phyloP scores from a whole-genome alignment of 257 asterid species.

The Jaltomata sinuosa region DNA sequence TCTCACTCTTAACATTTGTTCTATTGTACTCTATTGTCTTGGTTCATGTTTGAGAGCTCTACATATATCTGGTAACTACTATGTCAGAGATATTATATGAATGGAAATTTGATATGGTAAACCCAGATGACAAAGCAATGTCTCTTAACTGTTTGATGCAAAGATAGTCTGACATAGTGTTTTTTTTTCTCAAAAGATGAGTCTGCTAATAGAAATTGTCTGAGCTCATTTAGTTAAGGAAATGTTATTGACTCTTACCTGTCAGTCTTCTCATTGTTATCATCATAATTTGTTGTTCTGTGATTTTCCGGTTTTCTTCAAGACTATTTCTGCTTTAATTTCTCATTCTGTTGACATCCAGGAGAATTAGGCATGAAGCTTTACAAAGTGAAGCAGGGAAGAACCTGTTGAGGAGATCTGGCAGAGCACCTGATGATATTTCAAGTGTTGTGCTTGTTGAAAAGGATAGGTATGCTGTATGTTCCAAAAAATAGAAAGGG shows the following conservation, averaged over 20 bases:
- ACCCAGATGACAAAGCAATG: background rate
- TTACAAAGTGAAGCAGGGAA: slow-evolving; percentile 87
- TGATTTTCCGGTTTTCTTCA: background rate
- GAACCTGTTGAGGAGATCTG: slow-evolving; percentile 77
- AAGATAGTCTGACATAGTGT: background rate
- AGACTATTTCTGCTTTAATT: background rate
- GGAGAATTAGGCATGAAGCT: slow-evolving; percentile 83
- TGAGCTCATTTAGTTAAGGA: background rate
- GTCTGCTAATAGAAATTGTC: background rate
- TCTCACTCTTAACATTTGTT: background rate
- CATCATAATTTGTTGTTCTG: background rate
- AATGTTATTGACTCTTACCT: background rate
- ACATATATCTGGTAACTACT: background rate
- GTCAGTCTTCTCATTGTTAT: background rate
- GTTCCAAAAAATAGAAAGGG: background rate
- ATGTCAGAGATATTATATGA: background rate
- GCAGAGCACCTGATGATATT: slow-evolving; percentile 92
- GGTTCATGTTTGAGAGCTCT: background rate
- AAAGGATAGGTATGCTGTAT: slow-evolving; percentile 47
- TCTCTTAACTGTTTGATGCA: background rate
- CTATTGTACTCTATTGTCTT: background rate
- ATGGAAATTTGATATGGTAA: background rate
- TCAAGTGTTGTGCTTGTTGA: slow-evolving; percentile 95
- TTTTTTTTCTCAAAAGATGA: background rate
- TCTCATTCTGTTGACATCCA: slow-evolving; percentile 12